These are phyloP conservation scores for Sonneratia caseolaris DNA, from an alignment of 345 rosid genomes.

Conservation along the genomic window DNA sequence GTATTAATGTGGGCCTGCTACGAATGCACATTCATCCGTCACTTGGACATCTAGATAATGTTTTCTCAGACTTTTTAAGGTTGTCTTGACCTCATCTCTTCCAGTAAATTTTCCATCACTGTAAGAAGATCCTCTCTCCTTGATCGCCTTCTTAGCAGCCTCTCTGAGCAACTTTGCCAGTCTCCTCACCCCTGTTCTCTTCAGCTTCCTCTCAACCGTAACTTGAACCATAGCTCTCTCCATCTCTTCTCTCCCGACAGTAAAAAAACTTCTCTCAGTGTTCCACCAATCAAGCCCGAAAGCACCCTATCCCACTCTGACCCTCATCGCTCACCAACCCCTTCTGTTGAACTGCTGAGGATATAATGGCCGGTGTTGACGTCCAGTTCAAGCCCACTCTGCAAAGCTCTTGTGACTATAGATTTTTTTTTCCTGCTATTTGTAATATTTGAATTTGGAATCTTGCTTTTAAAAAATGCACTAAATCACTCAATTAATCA, in stretches of 20 bases:
- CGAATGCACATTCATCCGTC: too few relatives aligned
- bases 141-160: background rate
- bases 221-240: background rate
- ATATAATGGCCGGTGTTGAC: background rate
- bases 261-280: background rate
- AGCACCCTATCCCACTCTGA: background rate
- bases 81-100: background rate
- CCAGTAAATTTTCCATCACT: background rate
- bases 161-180: background rate
- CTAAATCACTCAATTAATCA: too few relatives aligned
- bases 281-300: background rate
- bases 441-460: too few relatives aligned
- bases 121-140: background rate
- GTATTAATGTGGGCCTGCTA: too few relatives aligned
- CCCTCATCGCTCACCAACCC: background rate
- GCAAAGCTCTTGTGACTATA: too few relatives aligned
- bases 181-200: background rate
- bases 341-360: background rate
- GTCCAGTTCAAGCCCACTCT: too few relatives aligned
- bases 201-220: background rate
- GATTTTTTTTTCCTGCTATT: too few relatives aligned
- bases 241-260: background rate
- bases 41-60: too few relatives aligned
- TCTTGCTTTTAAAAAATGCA: too few relatives aligned
- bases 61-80: background rate